A percentile compares a stretch with the other conserved stretches of the same genome.
These are phyloP conservation scores for Elongisporangium prolatum DNA, from an alignment of 352 stramenopile genomes.

Conservation along the genomic window DNA sequence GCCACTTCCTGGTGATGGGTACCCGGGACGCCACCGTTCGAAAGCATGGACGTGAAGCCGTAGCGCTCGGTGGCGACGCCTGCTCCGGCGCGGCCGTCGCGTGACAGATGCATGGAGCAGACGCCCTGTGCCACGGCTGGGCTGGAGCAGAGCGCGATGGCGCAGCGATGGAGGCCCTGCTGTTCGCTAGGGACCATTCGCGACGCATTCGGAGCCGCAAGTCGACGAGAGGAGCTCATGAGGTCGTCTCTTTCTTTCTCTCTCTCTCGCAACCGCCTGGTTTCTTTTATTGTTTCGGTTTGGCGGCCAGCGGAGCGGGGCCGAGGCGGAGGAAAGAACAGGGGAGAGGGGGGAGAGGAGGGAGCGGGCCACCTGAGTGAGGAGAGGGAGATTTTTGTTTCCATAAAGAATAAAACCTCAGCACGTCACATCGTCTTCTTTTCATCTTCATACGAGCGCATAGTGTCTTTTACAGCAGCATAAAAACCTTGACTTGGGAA, in stretches of 20 bases:
- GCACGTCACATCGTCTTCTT: background rate
- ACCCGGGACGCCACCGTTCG: conserved; percentile 8
- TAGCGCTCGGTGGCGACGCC: conserved; percentile 13
- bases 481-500: background rate
- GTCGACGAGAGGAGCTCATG: conserved; percentile 21
- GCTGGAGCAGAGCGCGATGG: conserved; percentile 74
- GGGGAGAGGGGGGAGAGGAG: background rate
- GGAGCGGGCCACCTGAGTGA: background rate
- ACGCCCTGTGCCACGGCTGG: conserved; percentile 70
- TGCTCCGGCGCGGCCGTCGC: conserved; percentile 12
- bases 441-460: background rate
- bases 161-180: conserved; percentile 72
- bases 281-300: background rate
- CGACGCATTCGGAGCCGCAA: background rate
- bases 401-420: background rate
- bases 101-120: conserved; percentile 70
- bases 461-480: background rate
- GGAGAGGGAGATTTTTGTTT: background rate
- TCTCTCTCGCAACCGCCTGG: conserved; percentile 1
- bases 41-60: conserved; percentile 4
- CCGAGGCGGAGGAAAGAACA: background rate
- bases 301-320: background rate
- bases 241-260: background rate
- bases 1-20: conserved; percentile 16
- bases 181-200: conserved; percentile 11